These are phyloP conservation scores for Colletotrichum somersetense DNA, from an alignment of 2,329 filamentous ascomycete species.

Conservation along the genomic window DNA sequence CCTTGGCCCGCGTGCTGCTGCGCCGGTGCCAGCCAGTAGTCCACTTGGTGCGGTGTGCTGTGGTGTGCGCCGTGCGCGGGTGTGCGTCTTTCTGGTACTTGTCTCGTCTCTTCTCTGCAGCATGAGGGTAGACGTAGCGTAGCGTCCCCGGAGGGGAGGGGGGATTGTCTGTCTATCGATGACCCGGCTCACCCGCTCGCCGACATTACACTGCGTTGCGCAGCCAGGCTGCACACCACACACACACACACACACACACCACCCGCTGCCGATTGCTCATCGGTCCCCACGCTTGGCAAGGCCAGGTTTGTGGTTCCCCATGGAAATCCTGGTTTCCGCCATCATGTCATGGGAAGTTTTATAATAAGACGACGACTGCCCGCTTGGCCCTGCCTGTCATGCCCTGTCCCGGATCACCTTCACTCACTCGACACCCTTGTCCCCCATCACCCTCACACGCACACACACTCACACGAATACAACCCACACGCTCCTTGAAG, in stretches of 20 bases:
- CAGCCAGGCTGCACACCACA: not conserved
- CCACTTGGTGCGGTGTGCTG: constrained; percentile 23
- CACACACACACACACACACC: not conserved
- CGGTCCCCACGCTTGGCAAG: constrained; percentile 39
- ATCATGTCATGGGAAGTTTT: constrained; percentile 34
- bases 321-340: constrained; percentile 32
- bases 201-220: not conserved
- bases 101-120: constrained; percentile 32
- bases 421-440: constrained; percentile 32
- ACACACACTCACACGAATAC: not conserved
- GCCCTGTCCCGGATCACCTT: constrained; percentile 23
- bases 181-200: constrained; percentile 8
- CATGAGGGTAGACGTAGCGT: not conserved
- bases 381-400: constrained; percentile 25
- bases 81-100: constrained; percentile 27
- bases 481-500: constrained; percentile 30
- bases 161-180: not conserved
- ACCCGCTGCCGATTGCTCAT: constrained; percentile 33
- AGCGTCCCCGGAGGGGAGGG: not conserved
- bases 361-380: constrained; percentile 41
- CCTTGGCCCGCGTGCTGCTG: constrained; percentile 33
- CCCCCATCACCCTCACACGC: not conserved
- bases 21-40: constrained; percentile 7
- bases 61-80: constrained; percentile 12
- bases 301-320: constrained; percentile 25